Evolutionary conservation across 2,329 filamentous ascomycete genomes (phyloP), one percentile per base, ranked within the genome.

Genomic region (Diaporthe sp.): DNA sequence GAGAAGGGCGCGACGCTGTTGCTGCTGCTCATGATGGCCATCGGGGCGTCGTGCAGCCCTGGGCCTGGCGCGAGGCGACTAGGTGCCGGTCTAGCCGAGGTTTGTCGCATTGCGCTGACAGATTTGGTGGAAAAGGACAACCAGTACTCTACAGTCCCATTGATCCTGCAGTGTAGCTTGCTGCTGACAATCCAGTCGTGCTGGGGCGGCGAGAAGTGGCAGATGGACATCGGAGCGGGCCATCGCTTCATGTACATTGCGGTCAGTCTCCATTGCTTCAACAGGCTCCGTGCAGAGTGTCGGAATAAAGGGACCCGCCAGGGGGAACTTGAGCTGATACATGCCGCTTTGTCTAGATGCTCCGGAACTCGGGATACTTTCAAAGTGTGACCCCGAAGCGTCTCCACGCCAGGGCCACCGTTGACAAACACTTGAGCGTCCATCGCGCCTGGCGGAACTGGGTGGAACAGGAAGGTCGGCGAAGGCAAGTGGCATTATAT

Each of bases 11-110:
- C 53, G 15, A 4, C 17, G 53, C 53, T 57, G 53, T 34, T 57
- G 53, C 53, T 57, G 53, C 53, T 57, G 28, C 53, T 57, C 53
- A 57, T 57, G 53, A 57, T 57, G 53, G 53, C 53, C 53, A 57
- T 57, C 15, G 53, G 53, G 53, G 53, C 53, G 53, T 57, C 53
- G 8, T 34, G 7, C 53, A 57, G 37, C 28, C 53, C 5, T 20
- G 53, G 28, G 7, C 25, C 53, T 13, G 15, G 53, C 6, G 53
- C 53, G 10, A 57, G 53, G 53, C 53, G 53, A 5, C 17, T 57
- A 2, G 53, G 53, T 28, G 53, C 53, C 15, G 53, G 53, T 3
- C 28, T 57, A 25, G 53, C 53, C 2, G 53, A 57, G 17, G 53
- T 57, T 28, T 57, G 53, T 57, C 53, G 53, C 28, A 57, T 57